A percentile compares a stretch with the other conserved stretches of the same genome.
phyloP scores from a whole-genome alignment of 371 early-diverging fungal genomes.

The Thermomucor indicae-seudaticae region DNA sequence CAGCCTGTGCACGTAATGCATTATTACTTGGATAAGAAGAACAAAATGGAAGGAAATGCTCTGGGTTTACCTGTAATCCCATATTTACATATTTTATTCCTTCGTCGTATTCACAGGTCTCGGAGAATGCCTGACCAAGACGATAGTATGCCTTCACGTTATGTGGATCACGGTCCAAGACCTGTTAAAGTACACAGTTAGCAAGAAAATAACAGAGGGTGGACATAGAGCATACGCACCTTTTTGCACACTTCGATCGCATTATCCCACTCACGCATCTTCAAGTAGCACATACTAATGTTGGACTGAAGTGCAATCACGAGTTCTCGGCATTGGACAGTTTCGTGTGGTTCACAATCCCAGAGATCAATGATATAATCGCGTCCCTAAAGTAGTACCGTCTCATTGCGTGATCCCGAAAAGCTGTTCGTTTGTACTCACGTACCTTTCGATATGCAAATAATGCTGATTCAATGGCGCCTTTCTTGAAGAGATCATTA shows the following conservation, averaged over 20 bases:
- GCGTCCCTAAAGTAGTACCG: constrained; percentile 13
- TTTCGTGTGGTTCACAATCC: constrained; percentile 36
- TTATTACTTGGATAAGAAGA: background rate
- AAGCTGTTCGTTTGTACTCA: background rate
- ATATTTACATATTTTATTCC: constrained; percentile 39
- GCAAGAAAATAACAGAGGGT: background rate
- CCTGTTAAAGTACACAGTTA: constrained; percentile 5
- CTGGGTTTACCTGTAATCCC: constrained; percentile 41
- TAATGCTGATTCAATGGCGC: constrained; percentile 23
- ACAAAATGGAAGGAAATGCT: background rate
- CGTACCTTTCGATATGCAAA: constrained; percentile 28
- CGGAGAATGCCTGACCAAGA: constrained; percentile 53
- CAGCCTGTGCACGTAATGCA: background rate
- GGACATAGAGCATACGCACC: background rate
- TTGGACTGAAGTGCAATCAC: constrained; percentile 33
- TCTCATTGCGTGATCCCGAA: background rate
- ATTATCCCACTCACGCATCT: constrained; percentile 27
- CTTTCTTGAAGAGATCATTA: constrained; percentile 43
- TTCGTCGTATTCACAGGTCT: constrained; percentile 47
- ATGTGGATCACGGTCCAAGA: constrained; percentile 46
- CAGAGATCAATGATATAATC: constrained; percentile 34
- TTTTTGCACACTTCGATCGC: constrained; percentile 42
- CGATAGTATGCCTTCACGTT: constrained; percentile 65
- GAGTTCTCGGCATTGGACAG: constrained; percentile 19
- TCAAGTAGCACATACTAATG: constrained; percentile 37